Percentiles rank a stretch among this genome's conserved stretches.
Conservation (phyloP, 2,329 filamentous ascomycete species). For the Cercospora brassicicola region DNA sequence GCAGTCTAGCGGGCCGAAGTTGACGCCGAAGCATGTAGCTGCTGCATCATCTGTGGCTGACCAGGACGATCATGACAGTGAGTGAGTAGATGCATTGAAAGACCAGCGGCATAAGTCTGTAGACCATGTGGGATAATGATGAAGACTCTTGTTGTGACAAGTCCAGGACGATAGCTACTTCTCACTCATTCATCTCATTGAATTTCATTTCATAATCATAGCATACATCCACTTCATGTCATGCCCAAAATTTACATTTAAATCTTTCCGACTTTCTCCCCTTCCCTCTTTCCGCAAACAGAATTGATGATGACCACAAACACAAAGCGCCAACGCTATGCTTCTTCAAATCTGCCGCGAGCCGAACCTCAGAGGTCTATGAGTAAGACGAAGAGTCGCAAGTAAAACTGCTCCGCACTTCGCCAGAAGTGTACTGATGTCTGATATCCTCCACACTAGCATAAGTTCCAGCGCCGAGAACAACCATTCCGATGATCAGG, state of each 20-base stretch:
- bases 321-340: conserved; percentile 4
- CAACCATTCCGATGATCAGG: conserved; percentile 40
- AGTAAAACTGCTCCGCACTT: conserved; percentile 45
- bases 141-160: too few species aligned
- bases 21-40: too few species aligned
- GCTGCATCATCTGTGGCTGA: too few species aligned
- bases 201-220: neutral
- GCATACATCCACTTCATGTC: neutral
- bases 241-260: neutral
- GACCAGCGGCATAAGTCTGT: too few species aligned
- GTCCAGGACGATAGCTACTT: neutral
- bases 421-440: conserved; percentile 42
- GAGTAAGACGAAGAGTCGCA: conserved; percentile 35
- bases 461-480: conserved; percentile 46
- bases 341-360: neutral
- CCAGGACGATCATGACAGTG: too few species aligned
- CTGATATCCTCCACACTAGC: conserved; percentile 48
- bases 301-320: neutral
- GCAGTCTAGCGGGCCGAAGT: too few species aligned
- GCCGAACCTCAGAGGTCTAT: conserved; percentile 12
- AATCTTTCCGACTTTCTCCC: neutral
- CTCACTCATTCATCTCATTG: neutral
- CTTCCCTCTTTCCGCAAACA: conserved; percentile 4
- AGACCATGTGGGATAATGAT: too few species aligned
- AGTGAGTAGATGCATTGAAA: too few species aligned